Base-by-base conservation (phyloP, 2,329 filamentous ascomycete species). In the Claviceps arundinis region DNA sequence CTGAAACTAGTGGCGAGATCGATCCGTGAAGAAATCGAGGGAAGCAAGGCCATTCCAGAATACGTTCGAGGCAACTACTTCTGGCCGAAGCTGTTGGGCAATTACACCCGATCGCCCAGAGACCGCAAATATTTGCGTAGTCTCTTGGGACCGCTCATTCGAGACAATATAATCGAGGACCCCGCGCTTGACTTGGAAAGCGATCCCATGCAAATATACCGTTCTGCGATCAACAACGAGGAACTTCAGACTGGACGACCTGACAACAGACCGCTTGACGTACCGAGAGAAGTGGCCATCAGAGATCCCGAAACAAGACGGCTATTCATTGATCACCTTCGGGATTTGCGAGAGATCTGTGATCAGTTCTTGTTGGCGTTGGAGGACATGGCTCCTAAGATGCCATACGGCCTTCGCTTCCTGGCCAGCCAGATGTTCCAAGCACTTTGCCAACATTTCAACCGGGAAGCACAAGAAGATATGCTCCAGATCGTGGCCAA, bases 151-250 rank as follows among this genome's bases (percentile, higher is more conserved):
- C 83, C 87, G 1, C 69, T 98, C 47, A 85, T 98, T 59, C 85
- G 87, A 56, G 87, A 95, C 64, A 91, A 93, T 63, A 89, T 98
- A 61, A 84, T 97, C 51, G 93, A 95, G 51, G 93, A 96, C 59
- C 84, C 89, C 13, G 85, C 84, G 5, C 74, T 98, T 37, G 91
- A 98, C 64, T 75, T 98, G 26, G 93, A 98, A 68, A 96, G 91
- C 65, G 93, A 98, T 63, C 93, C 93, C 0, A 85, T 97, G 74
- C 91, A 97, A 60, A 98, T 98, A 53, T 97, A 98, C 69, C 82
- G 87, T 43, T 93, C 89, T 5, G 84, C 89, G 14, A 94, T 98
- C 70, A 97, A 94, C 71, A 95, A 98, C 61, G 91, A 97, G 67
- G 93, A 98, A 69, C 80, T 98, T 24, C 84, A 89, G 17, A 98